These are phyloP conservation scores for Paraphoma chrysanthemicola DNA, from an alignment of 2,329 filamentous ascomycete genomes.

Conservation along the genomic window DNA sequence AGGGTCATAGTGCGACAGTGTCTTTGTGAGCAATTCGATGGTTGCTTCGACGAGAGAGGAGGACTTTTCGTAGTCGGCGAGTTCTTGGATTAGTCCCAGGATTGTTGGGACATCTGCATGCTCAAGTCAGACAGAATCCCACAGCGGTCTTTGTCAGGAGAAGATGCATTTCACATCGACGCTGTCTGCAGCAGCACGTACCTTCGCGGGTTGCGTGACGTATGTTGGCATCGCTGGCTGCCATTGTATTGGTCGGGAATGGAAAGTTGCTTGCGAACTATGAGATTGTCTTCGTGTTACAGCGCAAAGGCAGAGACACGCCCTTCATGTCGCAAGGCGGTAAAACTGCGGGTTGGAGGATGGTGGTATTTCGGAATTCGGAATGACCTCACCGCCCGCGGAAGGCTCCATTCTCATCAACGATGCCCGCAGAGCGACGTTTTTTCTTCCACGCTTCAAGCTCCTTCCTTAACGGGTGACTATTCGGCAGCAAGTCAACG, in stretches of 20 bases:
- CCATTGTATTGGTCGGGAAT: constrained; percentile 24
- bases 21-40: constrained; percentile 71
- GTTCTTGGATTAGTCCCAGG: constrained; percentile 79
- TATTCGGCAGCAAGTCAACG: constrained; percentile 23
- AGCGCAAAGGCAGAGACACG: constrained; percentile 2
- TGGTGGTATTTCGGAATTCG: background rate
- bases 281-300: background rate
- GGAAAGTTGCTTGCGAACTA: background rate
- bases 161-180: too few relatives aligned
- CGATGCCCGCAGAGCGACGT: constrained; percentile 12
- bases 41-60: constrained; percentile 79
- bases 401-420: constrained; percentile 7
- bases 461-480: constrained; percentile 25
- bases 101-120: constrained; percentile 79
- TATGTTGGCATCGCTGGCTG: constrained; percentile 49
- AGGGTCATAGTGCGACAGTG: constrained; percentile 76
- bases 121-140: background rate
- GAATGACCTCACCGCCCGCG: constrained; percentile 5
- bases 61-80: constrained; percentile 88
- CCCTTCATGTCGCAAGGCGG: constrained; percentile 19
- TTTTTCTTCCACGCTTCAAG: constrained; percentile 27
- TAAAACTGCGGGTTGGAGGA: constrained; percentile 12
- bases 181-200: constrained; percentile 31
- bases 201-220: constrained; percentile 68
- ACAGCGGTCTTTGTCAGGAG: too few relatives aligned